Evolutionary conservation across 2,329 filamentous ascomycete genomes (phyloP).

Genomic region (Fusarium penzigii): DNA sequence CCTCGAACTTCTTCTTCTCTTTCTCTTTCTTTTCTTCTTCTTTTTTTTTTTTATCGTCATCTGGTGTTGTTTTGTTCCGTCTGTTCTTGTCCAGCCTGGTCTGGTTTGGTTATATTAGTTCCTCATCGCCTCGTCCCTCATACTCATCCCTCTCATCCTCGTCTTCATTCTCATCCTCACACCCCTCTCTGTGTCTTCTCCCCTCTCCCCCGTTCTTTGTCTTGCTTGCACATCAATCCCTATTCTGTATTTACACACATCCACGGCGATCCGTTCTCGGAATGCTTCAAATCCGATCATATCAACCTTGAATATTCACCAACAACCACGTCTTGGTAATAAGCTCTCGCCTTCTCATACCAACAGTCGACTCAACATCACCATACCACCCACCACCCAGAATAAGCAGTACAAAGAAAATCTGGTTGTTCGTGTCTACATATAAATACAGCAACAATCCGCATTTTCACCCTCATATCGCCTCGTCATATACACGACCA

Average conservation of each 20-base stretch:
- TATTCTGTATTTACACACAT: neutral
- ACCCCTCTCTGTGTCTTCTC: slow-evolving; percentile 18
- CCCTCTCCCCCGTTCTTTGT: neutral
- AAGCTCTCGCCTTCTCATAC: neutral
- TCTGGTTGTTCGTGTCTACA: too few species aligned
- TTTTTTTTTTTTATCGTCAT: slow-evolving; percentile 13
- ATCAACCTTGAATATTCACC: neutral
- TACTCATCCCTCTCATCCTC: slow-evolving; percentile 6
- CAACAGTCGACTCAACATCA: neutral
- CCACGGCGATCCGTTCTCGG: neutral
- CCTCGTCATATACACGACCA: neutral
- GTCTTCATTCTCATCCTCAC: slow-evolving; percentile 2
- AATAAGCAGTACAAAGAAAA: too few species aligned
- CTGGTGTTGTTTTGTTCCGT: neutral
- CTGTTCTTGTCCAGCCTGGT: slow-evolving; percentile 4
- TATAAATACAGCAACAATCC: too few species aligned
- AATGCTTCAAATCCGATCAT: neutral
- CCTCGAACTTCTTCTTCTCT: slow-evolving; percentile 15
- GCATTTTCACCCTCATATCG: too few species aligned
- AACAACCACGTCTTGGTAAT: neutral
- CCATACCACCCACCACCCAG: too few species aligned
- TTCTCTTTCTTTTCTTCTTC: too few species aligned
- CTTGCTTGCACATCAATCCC: too few species aligned
- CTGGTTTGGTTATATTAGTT: slow-evolving; percentile 26
- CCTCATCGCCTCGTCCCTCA: slow-evolving; percentile 12